A percentile compares a stretch with the other conserved stretches of the same genome.
Conservation (phyloP, 345 rosid genomes). For the Bretschneidera sinensis region DNA sequence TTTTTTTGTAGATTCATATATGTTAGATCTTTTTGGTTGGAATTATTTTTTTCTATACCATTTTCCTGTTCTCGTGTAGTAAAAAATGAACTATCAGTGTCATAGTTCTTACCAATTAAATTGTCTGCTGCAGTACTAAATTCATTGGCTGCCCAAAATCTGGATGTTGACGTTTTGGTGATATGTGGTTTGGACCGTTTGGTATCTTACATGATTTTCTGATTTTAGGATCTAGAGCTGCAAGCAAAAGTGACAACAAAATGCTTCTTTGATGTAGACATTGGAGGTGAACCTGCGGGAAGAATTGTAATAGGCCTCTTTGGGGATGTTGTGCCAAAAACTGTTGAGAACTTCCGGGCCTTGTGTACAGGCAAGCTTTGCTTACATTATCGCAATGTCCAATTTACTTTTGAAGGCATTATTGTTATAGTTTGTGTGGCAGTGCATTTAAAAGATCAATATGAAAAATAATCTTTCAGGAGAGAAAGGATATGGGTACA, state of each 20-base stretch:
- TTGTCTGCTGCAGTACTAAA: background rate
- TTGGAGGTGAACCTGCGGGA: conserved; percentile 72
- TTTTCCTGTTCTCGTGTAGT: background rate
- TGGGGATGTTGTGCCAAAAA: conserved; percentile 78
- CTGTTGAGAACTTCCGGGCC: conserved; percentile 80
- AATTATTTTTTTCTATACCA: background rate
- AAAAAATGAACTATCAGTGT: background rate
- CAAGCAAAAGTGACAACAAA: conserved; percentile 79
- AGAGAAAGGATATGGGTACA: conserved; percentile 80
- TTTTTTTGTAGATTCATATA: background rate
- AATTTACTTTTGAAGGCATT: background rate
- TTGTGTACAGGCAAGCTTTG: conserved; percentile 68
- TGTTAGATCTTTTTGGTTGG: background rate
- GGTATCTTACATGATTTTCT: background rate
- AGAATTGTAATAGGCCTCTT: conserved; percentile 83
- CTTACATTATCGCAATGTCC: background rate
- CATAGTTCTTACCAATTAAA: background rate
- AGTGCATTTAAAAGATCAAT: conserved; percentile 10
- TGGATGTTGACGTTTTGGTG: background rate
- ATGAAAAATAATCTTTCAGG: conserved; percentile 37
- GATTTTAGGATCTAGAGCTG: conserved; percentile 54
- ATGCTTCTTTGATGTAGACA: conserved; percentile 82
- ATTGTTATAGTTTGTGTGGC: background rate
- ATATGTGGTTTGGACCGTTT: background rate
- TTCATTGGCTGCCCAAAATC: background rate